Evolutionary conservation across 2,329 filamentous ascomycete species (phyloP).

Genomic region (Conoideocrella luteorostrata): DNA sequence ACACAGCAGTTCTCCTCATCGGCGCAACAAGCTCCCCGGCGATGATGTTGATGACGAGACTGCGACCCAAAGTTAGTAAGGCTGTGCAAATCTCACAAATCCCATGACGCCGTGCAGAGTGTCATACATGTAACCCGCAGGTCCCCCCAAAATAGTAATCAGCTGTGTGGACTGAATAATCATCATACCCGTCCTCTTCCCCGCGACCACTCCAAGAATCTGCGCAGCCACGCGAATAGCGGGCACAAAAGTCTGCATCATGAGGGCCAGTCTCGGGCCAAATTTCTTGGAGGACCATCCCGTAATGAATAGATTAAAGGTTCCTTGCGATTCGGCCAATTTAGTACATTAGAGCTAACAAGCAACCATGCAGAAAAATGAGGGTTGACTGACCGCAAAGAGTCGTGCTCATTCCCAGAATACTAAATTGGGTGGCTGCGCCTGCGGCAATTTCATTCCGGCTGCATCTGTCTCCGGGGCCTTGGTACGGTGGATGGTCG

Average conservation of each 20-base stretch:
- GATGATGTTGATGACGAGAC: slow-evolving; percentile 60
- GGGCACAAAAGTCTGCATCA: slow-evolving; percentile 58
- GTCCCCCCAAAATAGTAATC: slow-evolving; percentile 62
- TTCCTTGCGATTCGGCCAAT: too few relatives aligned
- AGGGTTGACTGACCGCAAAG: too few relatives aligned
- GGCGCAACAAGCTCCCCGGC: slow-evolving; percentile 59
- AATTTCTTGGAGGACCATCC: slow-evolving; percentile 61
- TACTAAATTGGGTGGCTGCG: slow-evolving; percentile 56
- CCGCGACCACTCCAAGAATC: slow-evolving; percentile 56
- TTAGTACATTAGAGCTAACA: too few relatives aligned
- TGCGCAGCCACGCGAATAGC: slow-evolving; percentile 58
- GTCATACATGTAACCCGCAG: slow-evolving; percentile 57
- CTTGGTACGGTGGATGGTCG: slow-evolving; percentile 43
- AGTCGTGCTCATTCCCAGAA: slow-evolving; percentile 61
- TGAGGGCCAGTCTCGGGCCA: slow-evolving; percentile 56
- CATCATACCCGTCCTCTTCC: slow-evolving; percentile 56
- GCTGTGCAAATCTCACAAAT: neutral
- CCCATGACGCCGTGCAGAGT: neutral
- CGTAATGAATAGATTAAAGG: slow-evolving; percentile 60
- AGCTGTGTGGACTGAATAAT: slow-evolving; percentile 63
- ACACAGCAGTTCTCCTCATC: slow-evolving; percentile 53
- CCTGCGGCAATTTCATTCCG: slow-evolving; percentile 56
- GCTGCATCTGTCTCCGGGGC: slow-evolving; percentile 48
- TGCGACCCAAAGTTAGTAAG: too few relatives aligned
- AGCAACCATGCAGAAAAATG: too few relatives aligned